Evolutionary conservation across 441 rosid species (phyloP).

Genomic region (Arabidopsis lyrata): DNA sequence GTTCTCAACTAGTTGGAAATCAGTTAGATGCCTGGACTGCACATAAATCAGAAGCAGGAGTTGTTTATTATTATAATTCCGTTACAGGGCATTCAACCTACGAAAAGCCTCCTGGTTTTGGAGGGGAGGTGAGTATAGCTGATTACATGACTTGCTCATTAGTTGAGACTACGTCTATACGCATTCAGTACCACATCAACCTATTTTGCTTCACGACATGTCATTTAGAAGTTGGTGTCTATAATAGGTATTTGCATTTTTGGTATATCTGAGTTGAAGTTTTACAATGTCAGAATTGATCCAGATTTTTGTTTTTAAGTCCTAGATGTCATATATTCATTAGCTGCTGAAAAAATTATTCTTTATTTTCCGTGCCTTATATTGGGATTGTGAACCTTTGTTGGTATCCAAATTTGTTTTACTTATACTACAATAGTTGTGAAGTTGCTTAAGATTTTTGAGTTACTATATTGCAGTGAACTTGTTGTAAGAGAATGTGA

Average conservation of each 20-base stretch:
- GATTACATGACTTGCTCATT: slow-evolving; percentile 32
- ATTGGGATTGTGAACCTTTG: slow-evolving; percentile 11
- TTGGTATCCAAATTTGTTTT: slow-evolving; percentile 11
- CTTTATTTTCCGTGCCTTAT: slow-evolving; percentile 8
- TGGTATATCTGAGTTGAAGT: neutral
- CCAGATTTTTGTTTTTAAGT: neutral
- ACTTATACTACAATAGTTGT: slow-evolving; percentile 11
- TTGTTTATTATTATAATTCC: slow-evolving; percentile 90
- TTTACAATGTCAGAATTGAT: slow-evolving; percentile 2
- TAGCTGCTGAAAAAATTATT: slow-evolving; percentile 16
- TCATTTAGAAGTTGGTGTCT: slow-evolving; percentile 19
- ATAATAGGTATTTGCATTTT: slow-evolving; percentile 14
- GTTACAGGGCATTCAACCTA: slow-evolving; percentile 90
- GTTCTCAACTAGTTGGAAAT: slow-evolving; percentile 54
- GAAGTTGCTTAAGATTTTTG: slow-evolving; percentile 6
- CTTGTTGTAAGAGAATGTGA: slow-evolving; percentile 21
- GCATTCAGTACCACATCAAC: neutral
- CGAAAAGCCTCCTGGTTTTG: slow-evolving; percentile 85
- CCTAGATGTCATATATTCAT: neutral
- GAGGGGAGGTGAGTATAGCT: slow-evolving; percentile 69
- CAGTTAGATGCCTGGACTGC: slow-evolving; percentile 89
- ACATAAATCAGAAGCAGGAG: slow-evolving; percentile 84
- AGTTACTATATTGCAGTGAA: slow-evolving; percentile 6
- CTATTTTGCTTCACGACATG: slow-evolving; percentile 6
- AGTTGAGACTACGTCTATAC: slow-evolving; percentile 19